These are phyloP conservation scores for Xylaria nigripes DNA, from an alignment of 495 filamentous ascomycete species.

Conservation along the genomic window DNA sequence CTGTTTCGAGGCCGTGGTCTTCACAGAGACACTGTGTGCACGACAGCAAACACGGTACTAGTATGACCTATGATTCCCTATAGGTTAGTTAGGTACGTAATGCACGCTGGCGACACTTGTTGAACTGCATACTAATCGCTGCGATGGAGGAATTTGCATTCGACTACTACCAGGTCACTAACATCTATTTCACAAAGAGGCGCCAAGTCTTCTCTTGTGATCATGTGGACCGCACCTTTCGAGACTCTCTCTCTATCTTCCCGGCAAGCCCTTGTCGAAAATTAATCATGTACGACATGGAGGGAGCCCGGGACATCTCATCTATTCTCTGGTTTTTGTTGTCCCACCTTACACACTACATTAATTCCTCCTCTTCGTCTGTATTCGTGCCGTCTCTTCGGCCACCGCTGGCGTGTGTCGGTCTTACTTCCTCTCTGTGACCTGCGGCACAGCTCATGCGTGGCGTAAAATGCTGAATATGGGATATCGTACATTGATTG, in stretches of 20 bases:
- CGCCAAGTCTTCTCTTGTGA: neutral
- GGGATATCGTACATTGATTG: slow-evolving; percentile 10
- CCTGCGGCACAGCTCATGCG: neutral
- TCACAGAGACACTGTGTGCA: neutral
- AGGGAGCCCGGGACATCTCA: neutral
- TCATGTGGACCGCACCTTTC: neutral
- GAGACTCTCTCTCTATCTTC: slow-evolving; percentile 1
- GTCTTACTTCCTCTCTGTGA: neutral
- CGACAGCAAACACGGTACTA: neutral
- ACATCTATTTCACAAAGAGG: slow-evolving; percentile 5
- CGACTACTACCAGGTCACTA: slow-evolving; percentile 6
- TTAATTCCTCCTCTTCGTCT: slow-evolving; percentile 9
- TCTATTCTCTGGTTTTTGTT: neutral
- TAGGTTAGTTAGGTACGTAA: no score
- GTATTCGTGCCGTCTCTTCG: neutral
- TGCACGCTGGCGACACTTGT: no score
- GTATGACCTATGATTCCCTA: no score
- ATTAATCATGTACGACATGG: neutral
- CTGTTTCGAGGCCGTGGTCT: neutral
- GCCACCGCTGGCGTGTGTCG: neutral
- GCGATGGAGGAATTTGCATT: neutral
- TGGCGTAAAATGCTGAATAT: neutral
- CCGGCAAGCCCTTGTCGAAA: neutral
- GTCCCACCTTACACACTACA: neutral
- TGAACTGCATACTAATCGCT: neutral